phyloP scores from a whole-genome alignment of 2,329 filamentous ascomycete species.

The Xylariaceae sp. region DNA sequence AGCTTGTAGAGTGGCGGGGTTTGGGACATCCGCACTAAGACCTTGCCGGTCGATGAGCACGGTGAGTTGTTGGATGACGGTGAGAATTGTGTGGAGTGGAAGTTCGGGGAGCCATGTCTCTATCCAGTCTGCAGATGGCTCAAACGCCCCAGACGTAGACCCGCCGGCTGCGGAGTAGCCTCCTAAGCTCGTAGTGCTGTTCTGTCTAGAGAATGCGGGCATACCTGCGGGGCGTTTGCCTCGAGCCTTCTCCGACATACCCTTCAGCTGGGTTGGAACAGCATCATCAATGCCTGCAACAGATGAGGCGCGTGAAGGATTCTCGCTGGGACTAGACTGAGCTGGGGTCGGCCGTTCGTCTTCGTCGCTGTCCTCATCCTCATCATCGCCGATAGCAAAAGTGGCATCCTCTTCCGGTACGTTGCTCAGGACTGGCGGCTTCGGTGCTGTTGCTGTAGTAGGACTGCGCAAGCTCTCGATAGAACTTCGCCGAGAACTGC shows the following conservation, averaged over 20 bases:
- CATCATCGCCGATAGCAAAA: slow-evolving; percentile 88
- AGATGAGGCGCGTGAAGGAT: slow-evolving; percentile 65
- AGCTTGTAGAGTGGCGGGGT: slow-evolving; percentile 47
- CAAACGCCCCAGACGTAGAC: slow-evolving; percentile 62
- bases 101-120: slow-evolving; percentile 92
- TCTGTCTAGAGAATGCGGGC: slow-evolving; percentile 83
- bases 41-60: slow-evolving; percentile 55
- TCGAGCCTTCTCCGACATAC: slow-evolving; percentile 95
- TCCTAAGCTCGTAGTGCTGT: slow-evolving; percentile 78
- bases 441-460: slow-evolving; percentile 46
- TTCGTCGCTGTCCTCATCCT: slow-evolving; percentile 54
- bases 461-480: slow-evolving; percentile 68
- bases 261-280: slow-evolving; percentile 76
- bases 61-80: slow-evolving; percentile 66
- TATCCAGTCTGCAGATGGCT: slow-evolving; percentile 81
- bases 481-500: slow-evolving; percentile 56
- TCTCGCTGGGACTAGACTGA: slow-evolving; percentile 62
- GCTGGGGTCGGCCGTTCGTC: slow-evolving; percentile 55
- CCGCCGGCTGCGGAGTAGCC: slow-evolving; percentile 60
- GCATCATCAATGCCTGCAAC: slow-evolving; percentile 70
- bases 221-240: slow-evolving; percentile 90
- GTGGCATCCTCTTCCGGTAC: slow-evolving; percentile 76
- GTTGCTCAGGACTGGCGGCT: slow-evolving; percentile 58
- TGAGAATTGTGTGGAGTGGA: slow-evolving; percentile 82
- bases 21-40: slow-evolving; percentile 41